These are phyloP conservation scores for Tetracladium setigerum DNA, from an alignment of 495 filamentous ascomycete genomes.

Conservation along the genomic window DNA sequence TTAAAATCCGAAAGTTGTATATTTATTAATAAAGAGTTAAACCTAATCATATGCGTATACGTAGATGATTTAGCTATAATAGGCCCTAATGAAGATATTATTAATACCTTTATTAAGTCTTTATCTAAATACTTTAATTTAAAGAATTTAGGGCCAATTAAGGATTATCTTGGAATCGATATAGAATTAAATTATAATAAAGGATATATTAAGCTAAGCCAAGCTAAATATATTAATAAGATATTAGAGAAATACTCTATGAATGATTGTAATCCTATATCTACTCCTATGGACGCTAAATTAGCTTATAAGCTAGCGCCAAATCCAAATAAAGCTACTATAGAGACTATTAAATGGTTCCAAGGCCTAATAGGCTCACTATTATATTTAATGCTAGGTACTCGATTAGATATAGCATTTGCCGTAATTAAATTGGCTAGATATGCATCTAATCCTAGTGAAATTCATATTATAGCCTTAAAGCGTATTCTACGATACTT, in stretches of 20 bases:
- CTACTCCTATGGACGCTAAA: too few relatives aligned
- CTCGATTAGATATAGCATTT: too few relatives aligned
- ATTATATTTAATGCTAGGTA: constrained; percentile 15
- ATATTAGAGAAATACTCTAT: constrained; percentile 9
- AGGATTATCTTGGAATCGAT: constrained; percentile 16
- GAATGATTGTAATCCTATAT: constrained; percentile 2
- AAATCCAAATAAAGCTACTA: constrained; percentile 7
- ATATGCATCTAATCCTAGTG: constrained; percentile 16
- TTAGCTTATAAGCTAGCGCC: too few relatives aligned
- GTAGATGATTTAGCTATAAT: constrained; percentile 17
- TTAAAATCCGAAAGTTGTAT: constrained; percentile 8
- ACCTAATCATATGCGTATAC: constrained; percentile 12
- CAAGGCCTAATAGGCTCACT: constrained; percentile 11
- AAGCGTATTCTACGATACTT: constrained; percentile 15
- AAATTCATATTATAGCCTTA: constrained; percentile 4
- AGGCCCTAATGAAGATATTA: not conserved
- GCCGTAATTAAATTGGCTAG: too few relatives aligned
- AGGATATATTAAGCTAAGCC: constrained; percentile 6
- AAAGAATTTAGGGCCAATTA: constrained; percentile 15
- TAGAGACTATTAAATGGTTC: constrained; percentile 5
- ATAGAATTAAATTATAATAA: constrained; percentile 7
- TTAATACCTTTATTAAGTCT: constrained; percentile 14
- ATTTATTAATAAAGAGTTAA: constrained; percentile 6
- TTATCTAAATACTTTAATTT: constrained; percentile 15
- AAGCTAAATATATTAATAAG: constrained; percentile 16